phyloP scores from a whole-genome alignment of 2,329 filamentous ascomycete genomes.

The Ceratocystis albifundus region DNA sequence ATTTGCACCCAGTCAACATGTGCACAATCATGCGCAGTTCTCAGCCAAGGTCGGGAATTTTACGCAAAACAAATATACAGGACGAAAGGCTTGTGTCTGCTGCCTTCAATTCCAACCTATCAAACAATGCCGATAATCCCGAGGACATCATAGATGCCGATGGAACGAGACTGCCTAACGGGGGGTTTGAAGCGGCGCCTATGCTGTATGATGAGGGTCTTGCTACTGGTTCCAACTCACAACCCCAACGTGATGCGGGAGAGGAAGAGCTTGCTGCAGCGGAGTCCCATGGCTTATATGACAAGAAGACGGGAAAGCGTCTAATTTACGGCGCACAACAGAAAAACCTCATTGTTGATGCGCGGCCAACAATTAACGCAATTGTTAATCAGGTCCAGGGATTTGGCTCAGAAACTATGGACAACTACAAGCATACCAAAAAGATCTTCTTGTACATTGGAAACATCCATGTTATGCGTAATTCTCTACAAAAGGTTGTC shows the following conservation, averaged over 20 bases:
- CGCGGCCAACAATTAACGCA: conserved; percentile 85
- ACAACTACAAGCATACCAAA: conserved; percentile 83
- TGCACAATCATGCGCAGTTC: conserved; percentile 93
- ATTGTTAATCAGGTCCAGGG: conserved; percentile 89
- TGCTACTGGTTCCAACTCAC: not conserved
- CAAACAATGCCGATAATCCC: conserved; percentile 27
- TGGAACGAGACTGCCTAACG: not conserved
- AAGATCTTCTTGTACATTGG: conserved; percentile 93
- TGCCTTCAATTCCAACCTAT: conserved; percentile 65
- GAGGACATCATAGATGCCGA: not conserved
- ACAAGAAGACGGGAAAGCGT: conserved; percentile 49
- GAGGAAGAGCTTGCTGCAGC: conserved; percentile 25
- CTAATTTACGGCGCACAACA: conserved; percentile 85
- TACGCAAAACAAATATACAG: conserved; percentile 81
- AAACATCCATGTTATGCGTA: conserved; percentile 97
- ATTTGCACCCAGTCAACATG: conserved; percentile 93
- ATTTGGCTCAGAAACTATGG: conserved; percentile 93
- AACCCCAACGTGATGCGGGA: not conserved
- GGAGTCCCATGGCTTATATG: conserved; percentile 33
- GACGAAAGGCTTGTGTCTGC: conserved; percentile 88
- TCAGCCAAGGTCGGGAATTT: conserved; percentile 77
- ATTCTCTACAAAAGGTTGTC: conserved; percentile 75
- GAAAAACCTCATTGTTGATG: conserved; percentile 89
- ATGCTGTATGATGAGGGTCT: not conserved
- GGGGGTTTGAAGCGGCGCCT: conserved; percentile 11